phyloP scores from a whole-genome alignment of 179 eudicot genomes.

The Actinidia arguta region DNA sequence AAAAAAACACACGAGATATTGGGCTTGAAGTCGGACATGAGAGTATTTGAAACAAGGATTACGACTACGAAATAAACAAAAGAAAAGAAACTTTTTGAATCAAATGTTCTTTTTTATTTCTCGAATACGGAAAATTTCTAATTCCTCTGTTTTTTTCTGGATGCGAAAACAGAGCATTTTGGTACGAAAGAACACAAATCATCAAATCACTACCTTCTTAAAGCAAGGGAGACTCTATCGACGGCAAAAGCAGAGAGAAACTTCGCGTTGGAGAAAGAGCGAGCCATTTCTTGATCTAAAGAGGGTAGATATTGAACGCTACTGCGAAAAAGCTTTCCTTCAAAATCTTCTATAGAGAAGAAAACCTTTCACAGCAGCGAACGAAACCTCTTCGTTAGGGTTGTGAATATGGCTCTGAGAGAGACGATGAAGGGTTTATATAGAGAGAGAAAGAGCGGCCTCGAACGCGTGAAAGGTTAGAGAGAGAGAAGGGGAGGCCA shows the following conservation, averaged over 20 bases:
- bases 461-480: conserved; percentile 1
- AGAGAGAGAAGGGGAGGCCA: not conserved
- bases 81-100: not conserved
- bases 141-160: not conserved
- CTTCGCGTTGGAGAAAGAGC: conserved; percentile 63
- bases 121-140: not conserved
- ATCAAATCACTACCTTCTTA: conserved; percentile 32
- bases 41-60: too few relatives aligned
- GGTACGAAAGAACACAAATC: not conserved
- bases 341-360: not conserved
- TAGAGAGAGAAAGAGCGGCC: not conserved
- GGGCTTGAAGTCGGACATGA: too few relatives aligned
- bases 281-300: conserved; percentile 37
- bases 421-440: conserved; percentile 24
- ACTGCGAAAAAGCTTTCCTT: conserved; percentile 17
- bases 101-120: not conserved
- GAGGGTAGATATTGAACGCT: conserved; percentile 20
- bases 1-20: too few relatives aligned
- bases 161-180: not conserved
- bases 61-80: too few relatives aligned
- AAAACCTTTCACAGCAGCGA: conserved; percentile 28
- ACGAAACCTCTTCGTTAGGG: not conserved
- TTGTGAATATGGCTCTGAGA: not conserved
- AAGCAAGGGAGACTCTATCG: conserved; percentile 44
- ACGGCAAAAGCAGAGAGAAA: conserved; percentile 49